Evolutionary conservation across 345 rosid genomes (phyloP), one percentile per base, ranked within the genome.

Genomic region (Arabis hirsuta): DNA sequence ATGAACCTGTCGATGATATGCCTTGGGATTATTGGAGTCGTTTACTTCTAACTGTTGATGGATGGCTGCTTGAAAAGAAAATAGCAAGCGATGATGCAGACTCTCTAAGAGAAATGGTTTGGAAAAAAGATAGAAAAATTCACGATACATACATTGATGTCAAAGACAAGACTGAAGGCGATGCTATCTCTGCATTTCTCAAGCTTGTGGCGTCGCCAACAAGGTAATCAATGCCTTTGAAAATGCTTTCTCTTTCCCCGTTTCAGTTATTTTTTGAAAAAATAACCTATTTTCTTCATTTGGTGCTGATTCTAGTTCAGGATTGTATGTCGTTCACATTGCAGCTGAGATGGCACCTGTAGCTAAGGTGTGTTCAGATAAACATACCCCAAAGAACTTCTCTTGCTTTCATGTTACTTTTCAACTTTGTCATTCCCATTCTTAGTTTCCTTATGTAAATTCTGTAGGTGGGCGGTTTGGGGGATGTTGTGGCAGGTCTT

Each of bases 291-390:
- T 55, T 47, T 59, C 53, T 79, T 82, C 60, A 26, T 39, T 80
- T 88, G 72, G 56, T 82, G 76, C 84, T 81, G 80, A 51, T 76
- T 76, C 12, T 87, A 94, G 99, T 83, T 67, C 88, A 77, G 93
- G 96, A 83, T 83, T 91, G 85, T 76, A 87, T 79, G 78, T 94
- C 71, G 77, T 94, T 75, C 96, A 91, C 77, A 87, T 94, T 62
- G 99, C 96, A 54, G 99, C 96, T 62, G 99, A 91, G 82, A 87
- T 94, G 95, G 99, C 99, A 67, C 99, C 99, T 55, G 92, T 88
- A 76, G 99, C 99, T 76, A 94, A 94, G 96, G 99, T 94, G 60
- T 81, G 84, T 65, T 74, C 53, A 65, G 74, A 53, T 57, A 56
- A 5, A 26, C 24, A 22, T 22, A 22, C 67, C 72, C 57, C 73